Percentiles rank a stretch among this genome's conserved stretches.
Evolutionary conservation across 2,329 filamentous ascomycete species (phyloP).

Genomic region (Corinectria fuckeliana): DNA sequence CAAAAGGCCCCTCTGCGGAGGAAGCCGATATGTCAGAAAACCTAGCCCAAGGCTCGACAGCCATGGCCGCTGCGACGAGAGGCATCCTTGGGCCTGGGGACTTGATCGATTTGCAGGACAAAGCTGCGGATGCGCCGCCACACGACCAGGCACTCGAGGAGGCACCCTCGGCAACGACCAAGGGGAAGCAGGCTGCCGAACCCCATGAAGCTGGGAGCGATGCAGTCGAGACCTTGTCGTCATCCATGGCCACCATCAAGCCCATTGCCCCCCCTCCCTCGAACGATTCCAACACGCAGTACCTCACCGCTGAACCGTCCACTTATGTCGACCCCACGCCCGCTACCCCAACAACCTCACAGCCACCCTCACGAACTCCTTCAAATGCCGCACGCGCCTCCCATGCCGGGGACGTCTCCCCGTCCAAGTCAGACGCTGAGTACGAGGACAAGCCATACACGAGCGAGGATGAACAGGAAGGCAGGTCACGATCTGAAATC

Average conservation of each 20-base stretch:
- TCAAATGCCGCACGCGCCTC: constrained; percentile 60
- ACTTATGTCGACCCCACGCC: constrained; percentile 65
- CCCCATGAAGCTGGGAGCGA: constrained; percentile 20
- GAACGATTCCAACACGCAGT: constrained; percentile 47
- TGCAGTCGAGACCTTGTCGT: constrained; percentile 46
- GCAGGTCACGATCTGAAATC: constrained; percentile 82
- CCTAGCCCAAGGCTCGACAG: constrained; percentile 5
- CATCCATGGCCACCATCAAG: constrained; percentile 57
- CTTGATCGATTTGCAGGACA: constrained; percentile 33
- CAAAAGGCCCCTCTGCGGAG: constrained; percentile 24
- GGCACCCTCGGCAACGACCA: constrained; percentile 22
- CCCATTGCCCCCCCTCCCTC: constrained; percentile 50
- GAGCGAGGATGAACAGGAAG: constrained; percentile 70
- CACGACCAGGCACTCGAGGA: constrained; percentile 12
- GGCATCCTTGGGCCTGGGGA: constrained; percentile 16
- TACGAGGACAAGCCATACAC: constrained; percentile 64
- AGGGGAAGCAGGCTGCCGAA: constrained; percentile 36
- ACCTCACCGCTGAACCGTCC: constrained; percentile 55
- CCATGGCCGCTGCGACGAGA: neutral
- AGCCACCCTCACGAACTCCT: constrained; percentile 65
- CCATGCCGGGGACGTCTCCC: constrained; percentile 54
- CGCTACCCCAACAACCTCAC: constrained; percentile 60
- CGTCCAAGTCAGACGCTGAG: constrained; percentile 58
- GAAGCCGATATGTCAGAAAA: constrained; percentile 12
- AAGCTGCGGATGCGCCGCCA: constrained; percentile 9